Evolutionary conservation across 2,329 filamentous ascomycete genomes (phyloP).

Genomic region (Aphanocladium album): DNA sequence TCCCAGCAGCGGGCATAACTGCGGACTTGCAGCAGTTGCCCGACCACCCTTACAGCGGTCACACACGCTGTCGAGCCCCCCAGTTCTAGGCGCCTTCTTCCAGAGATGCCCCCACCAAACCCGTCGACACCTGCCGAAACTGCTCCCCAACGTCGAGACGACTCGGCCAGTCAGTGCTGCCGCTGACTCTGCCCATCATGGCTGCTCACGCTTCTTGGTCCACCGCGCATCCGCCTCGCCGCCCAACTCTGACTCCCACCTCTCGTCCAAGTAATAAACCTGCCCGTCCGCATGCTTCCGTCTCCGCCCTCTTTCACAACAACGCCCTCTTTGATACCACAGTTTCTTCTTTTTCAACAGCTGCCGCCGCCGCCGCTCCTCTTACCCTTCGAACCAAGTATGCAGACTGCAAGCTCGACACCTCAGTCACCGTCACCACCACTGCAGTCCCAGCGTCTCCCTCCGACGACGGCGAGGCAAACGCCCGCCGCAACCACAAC

Average conservation of each 20-base stretch:
- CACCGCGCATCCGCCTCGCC: too few relatives aligned
- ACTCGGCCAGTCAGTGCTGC: too few relatives aligned
- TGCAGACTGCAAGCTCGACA: constrained; percentile 15
- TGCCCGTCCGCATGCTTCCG: too few relatives aligned
- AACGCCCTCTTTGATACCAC: neutral
- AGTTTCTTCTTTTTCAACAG: neutral
- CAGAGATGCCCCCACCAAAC: too few relatives aligned
- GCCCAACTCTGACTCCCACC: too few relatives aligned
- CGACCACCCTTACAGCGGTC: too few relatives aligned
- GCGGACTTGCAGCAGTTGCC: too few relatives aligned
- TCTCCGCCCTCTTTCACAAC: neutral
- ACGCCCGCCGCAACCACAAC: neutral
- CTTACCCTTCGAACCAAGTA: constrained; percentile 12
- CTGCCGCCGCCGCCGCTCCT: neutral
- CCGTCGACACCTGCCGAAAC: too few relatives aligned
- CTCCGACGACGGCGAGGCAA: neutral
- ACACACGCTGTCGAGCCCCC: neutral
- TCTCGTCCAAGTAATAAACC: too few relatives aligned
- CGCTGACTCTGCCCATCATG: too few relatives aligned
- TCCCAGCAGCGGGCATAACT: too few relatives aligned
- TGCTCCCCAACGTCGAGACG: neutral
- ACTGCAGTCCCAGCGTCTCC: neutral
- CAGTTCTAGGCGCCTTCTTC: neutral
- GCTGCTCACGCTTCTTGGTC: too few relatives aligned
- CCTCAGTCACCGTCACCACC: constrained; percentile 2